These are phyloP conservation scores for Forsythia suspensa DNA, from an alignment of 257 asterid species.

Conservation along the genomic window DNA sequence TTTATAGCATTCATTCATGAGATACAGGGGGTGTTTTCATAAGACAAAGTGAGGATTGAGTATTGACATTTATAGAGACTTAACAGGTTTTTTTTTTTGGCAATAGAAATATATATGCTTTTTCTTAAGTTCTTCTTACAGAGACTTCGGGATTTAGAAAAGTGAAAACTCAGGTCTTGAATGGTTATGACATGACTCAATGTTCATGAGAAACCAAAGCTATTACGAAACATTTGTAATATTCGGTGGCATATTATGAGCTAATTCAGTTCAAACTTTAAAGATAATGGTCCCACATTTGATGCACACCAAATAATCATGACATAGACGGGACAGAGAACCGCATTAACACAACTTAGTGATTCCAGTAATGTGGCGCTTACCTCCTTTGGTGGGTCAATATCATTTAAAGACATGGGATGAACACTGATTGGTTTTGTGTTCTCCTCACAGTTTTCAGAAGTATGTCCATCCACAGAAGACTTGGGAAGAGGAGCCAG, in stretches of 20 bases:
- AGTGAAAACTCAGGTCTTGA: background rate
- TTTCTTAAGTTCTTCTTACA: background rate
- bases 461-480: slow-evolving; percentile 37
- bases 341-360: background rate
- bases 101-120: background rate
- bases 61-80: background rate
- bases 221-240: background rate
- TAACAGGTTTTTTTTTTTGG: background rate
- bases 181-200: background rate
- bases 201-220: background rate
- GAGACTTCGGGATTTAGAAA: background rate
- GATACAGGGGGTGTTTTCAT: background rate
- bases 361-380: background rate
- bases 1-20: background rate
- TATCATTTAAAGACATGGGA: slow-evolving; percentile 41
- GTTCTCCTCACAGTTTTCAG: slow-evolving; percentile 34
- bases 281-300: background rate
- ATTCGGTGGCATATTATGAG: background rate
- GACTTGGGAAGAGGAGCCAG: slow-evolving; percentile 45
- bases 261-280: background rate
- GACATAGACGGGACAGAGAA: background rate
- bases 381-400: slow-evolving; percentile 47
- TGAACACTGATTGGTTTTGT: slow-evolving; percentile 38
- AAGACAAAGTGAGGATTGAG: background rate
- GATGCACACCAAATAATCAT: background rate